Conservation (phyloP, 1,139 yeast genomes). For the Spencermartinsiella ligniputridi region DNA sequence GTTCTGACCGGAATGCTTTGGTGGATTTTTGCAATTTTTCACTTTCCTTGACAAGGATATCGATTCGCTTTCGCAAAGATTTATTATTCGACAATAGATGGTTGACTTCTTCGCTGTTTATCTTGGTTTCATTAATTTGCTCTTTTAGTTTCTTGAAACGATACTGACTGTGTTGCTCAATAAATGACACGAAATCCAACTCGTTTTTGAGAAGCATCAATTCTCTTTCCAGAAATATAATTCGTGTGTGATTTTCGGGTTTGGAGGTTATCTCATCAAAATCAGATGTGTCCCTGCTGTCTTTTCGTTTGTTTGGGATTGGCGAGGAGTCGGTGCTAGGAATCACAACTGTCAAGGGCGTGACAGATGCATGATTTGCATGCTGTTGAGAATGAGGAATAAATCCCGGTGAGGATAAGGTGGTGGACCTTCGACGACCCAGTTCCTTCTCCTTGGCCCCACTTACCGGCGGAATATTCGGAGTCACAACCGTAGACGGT, state of each 20-base stretch:
- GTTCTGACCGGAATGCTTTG: conserved; percentile 30
- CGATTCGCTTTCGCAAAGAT: conserved; percentile 26
- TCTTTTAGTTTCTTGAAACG: conserved; percentile 40
- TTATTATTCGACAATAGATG: conserved; percentile 29
- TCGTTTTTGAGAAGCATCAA: conserved; percentile 57
- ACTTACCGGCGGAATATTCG: neutral
- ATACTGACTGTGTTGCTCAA: conserved; percentile 49
- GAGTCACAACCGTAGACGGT: neutral
- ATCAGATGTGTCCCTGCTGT: neutral
- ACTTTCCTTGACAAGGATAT: conserved; percentile 29
- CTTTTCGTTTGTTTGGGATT: neutral
- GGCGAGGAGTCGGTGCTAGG: neutral
- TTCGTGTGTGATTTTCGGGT: conserved; percentile 1
- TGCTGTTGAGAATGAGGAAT: neutral
- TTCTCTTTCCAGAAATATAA: conserved; percentile 51
- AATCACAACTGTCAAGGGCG: neutral
- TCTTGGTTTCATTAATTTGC: conserved; percentile 34
- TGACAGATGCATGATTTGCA: neutral
- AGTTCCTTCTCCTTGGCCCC: neutral
- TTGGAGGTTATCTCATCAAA: neutral
- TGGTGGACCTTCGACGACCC: conserved; percentile 8
- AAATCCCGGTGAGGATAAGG: conserved; percentile 11
- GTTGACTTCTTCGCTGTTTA: conserved; percentile 30
- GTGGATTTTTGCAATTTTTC: conserved; percentile 26
- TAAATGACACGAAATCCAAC: conserved; percentile 54